Evolutionary conservation across 805 yeast genomes (phyloP).

Genomic region (Huiozyma naganishii): DNA sequence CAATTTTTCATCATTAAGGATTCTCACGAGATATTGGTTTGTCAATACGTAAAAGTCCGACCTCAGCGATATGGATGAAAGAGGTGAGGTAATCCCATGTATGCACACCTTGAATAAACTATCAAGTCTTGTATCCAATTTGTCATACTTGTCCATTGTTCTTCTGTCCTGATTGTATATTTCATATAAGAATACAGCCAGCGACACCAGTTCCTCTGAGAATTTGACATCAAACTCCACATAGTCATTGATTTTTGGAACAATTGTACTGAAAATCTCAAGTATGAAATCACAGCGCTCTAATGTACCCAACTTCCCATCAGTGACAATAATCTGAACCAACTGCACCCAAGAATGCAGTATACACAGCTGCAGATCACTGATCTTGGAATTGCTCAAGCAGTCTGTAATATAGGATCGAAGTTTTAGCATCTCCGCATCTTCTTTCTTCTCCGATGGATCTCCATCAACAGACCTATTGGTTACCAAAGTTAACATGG

Average conservation of each 20-base stretch:
- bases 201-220: constrained; percentile 67
- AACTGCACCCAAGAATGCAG: constrained; percentile 78
- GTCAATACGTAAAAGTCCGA: constrained; percentile 71
- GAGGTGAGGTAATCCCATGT: constrained; percentile 60
- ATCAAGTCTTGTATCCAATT: constrained; percentile 46
- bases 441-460: constrained; percentile 5
- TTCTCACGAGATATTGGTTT: constrained; percentile 50
- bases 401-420: constrained; percentile 33
- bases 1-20: constrained; percentile 32
- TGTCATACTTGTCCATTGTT: constrained; percentile 24
- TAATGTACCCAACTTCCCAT: constrained; percentile 38
- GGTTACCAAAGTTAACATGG: background rate
- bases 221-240: constrained; percentile 53
- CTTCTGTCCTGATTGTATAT: constrained; percentile 41
- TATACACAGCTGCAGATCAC: constrained; percentile 44
- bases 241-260: constrained; percentile 70
- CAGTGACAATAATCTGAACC: constrained; percentile 61
- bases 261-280: constrained; percentile 62
- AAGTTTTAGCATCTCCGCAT: constrained; percentile 7
- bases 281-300: constrained; percentile 54
- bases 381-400: constrained; percentile 37
- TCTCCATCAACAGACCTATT: background rate
- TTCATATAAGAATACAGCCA: constrained; percentile 62
- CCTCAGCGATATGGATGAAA: constrained; percentile 55
- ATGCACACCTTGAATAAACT: constrained; percentile 66